Evolutionary conservation across 495 filamentous ascomycete genomes (phyloP).

Genomic region (Parmelia sp.): DNA sequence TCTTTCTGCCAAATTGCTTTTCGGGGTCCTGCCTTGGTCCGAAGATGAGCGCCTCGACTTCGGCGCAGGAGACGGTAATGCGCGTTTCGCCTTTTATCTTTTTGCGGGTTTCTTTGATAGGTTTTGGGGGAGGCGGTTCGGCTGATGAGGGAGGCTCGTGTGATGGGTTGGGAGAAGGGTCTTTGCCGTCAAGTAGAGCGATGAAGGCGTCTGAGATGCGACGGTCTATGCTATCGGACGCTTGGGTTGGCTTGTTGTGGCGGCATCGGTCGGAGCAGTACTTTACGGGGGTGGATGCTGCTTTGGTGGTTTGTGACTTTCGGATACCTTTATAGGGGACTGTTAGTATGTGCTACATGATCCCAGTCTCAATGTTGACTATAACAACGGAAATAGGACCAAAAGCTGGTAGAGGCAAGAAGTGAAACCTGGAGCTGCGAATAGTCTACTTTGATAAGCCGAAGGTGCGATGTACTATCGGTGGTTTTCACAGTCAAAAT

Average conservation of each 20-base stretch:
- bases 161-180: background rate
- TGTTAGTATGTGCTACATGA: background rate
- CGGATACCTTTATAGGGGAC: background rate
- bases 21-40: background rate
- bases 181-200: background rate
- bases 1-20: background rate
- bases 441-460: too few species aligned
- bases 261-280: slow-evolving; percentile 13
- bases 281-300: background rate
- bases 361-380: too few species aligned
- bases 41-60: background rate
- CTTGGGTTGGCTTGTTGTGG: slow-evolving; percentile 13
- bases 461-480: too few species aligned
- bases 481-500: too few species aligned
- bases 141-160: background rate
- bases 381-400: too few species aligned
- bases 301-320: slow-evolving; percentile 12
- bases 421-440: too few species aligned
- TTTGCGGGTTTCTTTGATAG: background rate
- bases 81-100: slow-evolving; percentile 2
- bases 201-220: background rate
- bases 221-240: slow-evolving; percentile 10
- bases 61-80: background rate
- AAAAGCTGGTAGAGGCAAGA: too few species aligned
- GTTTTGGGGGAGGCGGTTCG: background rate